phyloP scores from a whole-genome alignment of 1,284 basidiomycete genomes.

The Lentinula novae-zelandiae region DNA sequence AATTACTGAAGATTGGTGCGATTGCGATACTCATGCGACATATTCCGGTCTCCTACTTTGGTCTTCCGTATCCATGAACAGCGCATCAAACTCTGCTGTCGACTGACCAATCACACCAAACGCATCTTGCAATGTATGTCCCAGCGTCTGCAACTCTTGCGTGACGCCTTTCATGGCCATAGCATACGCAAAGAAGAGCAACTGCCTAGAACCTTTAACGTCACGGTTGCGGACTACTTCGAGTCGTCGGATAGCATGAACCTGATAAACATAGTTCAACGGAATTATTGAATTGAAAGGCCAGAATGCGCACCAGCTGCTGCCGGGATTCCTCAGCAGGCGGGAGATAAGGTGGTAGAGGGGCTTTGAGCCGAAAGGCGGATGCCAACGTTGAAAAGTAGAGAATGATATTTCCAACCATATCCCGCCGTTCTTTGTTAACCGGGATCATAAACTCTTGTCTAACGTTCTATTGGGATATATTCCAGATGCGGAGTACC shows the following conservation, averaged over 20 bases:
- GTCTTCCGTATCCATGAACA: conserved; percentile 42
- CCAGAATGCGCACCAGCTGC: conserved; percentile 53
- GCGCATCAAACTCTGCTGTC: conserved; percentile 62
- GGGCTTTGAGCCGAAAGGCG: conserved; percentile 85
- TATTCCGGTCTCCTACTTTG: conserved; percentile 21
- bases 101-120: conserved; percentile 84
- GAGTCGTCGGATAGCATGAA: conserved; percentile 77
- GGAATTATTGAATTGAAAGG: neutral
- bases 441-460: conserved; percentile 88
- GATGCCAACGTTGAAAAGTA: conserved; percentile 88
- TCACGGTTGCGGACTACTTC: conserved; percentile 81
- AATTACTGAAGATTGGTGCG: neutral
- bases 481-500: conserved; percentile 7
- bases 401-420: conserved; percentile 92
- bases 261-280: conserved; percentile 34
- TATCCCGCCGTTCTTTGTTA: conserved; percentile 81
- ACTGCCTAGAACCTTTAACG: conserved; percentile 72
- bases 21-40: conserved; percentile 17
- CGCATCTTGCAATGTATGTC: conserved; percentile 74
- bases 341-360: conserved; percentile 92
- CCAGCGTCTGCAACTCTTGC: conserved; percentile 78
- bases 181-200: conserved; percentile 93
- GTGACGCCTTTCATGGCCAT: conserved; percentile 92
- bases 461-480: conserved; percentile 59
- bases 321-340: conserved; percentile 83